Evolutionary conservation across 1,284 basidiomycete genomes (phyloP), one percentile per base, ranked within the genome.

Genomic region (Ganoderma leucocontextum): DNA sequence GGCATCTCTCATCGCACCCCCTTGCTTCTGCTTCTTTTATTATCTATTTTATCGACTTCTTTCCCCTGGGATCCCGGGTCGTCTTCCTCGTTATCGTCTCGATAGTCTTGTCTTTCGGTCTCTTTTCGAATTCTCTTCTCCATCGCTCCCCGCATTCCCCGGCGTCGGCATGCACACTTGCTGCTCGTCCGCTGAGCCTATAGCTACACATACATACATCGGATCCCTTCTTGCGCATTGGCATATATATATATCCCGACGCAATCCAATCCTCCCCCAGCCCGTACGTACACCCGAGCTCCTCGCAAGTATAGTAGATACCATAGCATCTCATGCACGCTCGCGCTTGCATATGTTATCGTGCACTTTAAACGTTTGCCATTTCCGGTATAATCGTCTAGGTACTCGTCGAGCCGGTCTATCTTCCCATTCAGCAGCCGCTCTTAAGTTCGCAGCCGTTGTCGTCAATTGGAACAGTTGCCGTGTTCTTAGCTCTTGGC

Each of bases 31-130:
- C 52, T 55, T 55, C 52, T 25, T 29, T 38, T 47, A 35, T 58
- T 58, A 47, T 68, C n/a, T 62, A 55, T 58, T 49, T 62, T 49
- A 62, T 62, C 35, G 19, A 9, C 55, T 58, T 38, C 35, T 57
- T 35, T 57, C 35, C 19, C 19, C 6, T 57, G 17, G 19, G 33
- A 35, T 55, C 19, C 36, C 19, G 4, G 35, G 52, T 36, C 49
- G 33, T 17, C 55, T 22, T 25, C 22, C 5, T 17, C 55, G 52
- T 57, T 49, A 47, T 62, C 60, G 17, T 41, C 7, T 22, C 55
- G 35, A 5, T 38, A 1, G 15, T 19, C 29, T 29, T 29, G 29
- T 1, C 29, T 29, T 29, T 29, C 29, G 29, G 29, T 29, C 29
- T 35, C 29, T 19, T 7, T 55, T 55, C n/a, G n/a, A n/a, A n/a